Conservation (phyloP, 208 protist species). For the Leptomonas pyrrhocoris region DNA sequence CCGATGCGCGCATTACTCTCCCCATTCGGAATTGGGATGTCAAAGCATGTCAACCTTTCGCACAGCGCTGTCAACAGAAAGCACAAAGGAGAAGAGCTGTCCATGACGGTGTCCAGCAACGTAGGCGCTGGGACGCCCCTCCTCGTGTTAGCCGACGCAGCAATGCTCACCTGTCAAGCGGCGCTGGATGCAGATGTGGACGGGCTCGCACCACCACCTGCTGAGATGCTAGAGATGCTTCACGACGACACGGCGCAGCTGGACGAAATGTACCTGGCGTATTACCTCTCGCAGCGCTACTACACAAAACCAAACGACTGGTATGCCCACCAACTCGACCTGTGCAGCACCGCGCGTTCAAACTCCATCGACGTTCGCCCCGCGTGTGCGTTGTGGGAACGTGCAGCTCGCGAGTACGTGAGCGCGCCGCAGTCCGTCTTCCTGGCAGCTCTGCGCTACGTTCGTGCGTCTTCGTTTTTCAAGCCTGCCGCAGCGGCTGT, state of each 20-base stretch:
- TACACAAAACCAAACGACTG: slow-evolving; percentile 22
- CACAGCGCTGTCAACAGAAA: neutral
- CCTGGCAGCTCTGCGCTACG: slow-evolving; percentile 35
- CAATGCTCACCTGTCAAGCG: slow-evolving; percentile 31
- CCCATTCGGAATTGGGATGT: slow-evolving; percentile 35
- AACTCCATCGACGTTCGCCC: neutral
- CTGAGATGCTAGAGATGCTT: slow-evolving; percentile 35
- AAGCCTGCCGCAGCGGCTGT: slow-evolving; percentile 9
- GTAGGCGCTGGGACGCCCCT: slow-evolving; percentile 15
- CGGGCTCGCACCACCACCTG: slow-evolving; percentile 40
- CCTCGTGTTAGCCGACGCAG: slow-evolving; percentile 30
- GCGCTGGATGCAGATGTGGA: slow-evolving; percentile 37
- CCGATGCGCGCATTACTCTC: slow-evolving; percentile 23
- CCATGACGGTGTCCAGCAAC: slow-evolving; percentile 2
- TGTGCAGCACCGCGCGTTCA: neutral
- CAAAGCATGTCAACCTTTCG: slow-evolving; percentile 16
- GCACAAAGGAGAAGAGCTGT: neutral
- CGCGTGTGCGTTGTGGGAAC: slow-evolving; percentile 14
- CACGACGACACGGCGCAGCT: slow-evolving; percentile 10
- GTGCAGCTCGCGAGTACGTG: slow-evolving; percentile 22
- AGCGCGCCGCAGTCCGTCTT: slow-evolving; percentile 32
- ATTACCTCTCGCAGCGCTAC: slow-evolving; percentile 34
- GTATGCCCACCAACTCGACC: slow-evolving; percentile 24
- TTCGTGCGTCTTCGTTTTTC: slow-evolving; percentile 14
- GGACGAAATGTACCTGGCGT: slow-evolving; percentile 29